Base-by-base conservation (phyloP, 1,284 basidiomycete species). In the Ustilago shanxiensis region DNA sequence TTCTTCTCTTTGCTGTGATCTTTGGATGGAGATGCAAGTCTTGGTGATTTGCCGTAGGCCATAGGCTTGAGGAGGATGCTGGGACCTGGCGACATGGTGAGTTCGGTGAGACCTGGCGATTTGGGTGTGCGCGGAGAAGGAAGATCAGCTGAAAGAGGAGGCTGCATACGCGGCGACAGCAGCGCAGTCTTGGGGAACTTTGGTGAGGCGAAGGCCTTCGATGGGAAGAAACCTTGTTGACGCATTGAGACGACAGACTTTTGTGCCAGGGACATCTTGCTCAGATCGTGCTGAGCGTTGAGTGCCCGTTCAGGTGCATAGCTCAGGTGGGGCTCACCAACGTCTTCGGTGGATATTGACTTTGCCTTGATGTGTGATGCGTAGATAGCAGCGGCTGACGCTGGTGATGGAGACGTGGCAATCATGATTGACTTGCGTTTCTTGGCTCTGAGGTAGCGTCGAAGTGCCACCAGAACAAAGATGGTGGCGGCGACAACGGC, bases 51-150 rank as follows among this genome's bases (percentile, higher is more conserved):
- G 50, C 73, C 73, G 26, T 76, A 76, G 3, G 33, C 53, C 22
- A 67, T 62, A 3, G 73, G 73, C 55, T 67, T 71, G 53, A 76
- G 68, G 2, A 76, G 58, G 50, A 76, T 76, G 35, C 73, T 76
- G 22, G 73, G 73, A 54, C 73, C 73, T 13, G 73, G 64, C 20
- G 68, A 71, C 68, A 76, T 63, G 60, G 64, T 54, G 60, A 76
- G 68, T 57, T 66, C 73, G 11, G 73, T 76, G 20, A 76, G 58
- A 26, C 73, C 73, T 2, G 72, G 72, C 24, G 72, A 75, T 33
- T 55, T 62, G 16, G 73, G 68, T 18, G 72, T 63, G 26, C 51
- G 44, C 37, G 64, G 73, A 22, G 60, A 8, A 22, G 57, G 56
- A 31, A 53, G 16, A 4, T 67, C 52, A 0, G 73, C 61, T 11